Base-by-base conservation (phyloP, 106 monocot genomes). In the Dactylorhiza incarnata region DNA sequence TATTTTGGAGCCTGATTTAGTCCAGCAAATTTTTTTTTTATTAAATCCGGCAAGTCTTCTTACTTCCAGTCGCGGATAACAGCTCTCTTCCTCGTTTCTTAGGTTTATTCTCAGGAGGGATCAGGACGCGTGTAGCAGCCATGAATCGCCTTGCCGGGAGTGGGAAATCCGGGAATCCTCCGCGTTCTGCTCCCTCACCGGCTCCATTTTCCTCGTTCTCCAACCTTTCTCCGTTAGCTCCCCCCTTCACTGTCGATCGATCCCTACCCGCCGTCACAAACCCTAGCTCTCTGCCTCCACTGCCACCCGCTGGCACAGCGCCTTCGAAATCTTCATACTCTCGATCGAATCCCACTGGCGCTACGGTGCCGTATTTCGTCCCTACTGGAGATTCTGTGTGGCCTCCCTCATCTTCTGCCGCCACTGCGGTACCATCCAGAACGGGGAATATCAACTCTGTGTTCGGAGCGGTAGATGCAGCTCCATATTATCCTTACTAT, bases 201-300 rank as follows among this genome's bases (percentile, higher is more conserved):
- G 19, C 23, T 7, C 72, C 49, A 1, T 49, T 22, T 44, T 22
- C 49, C 2, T 72, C 72, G 44, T 72, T 49, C 9, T 72, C 72
- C 3, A 72, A 48, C 23, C 49, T 72, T 49, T 72, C 72, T 7
- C 72, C 72, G 9, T 48, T 72, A n/a, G 72, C 72, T 48, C 72
- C 72, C 6, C 72, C 72, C 23, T 72, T 72, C 72, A 72, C 48
- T 15, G 72, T 72, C 12, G 72, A 72, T 72, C 72, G 72, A 49
- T 44, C 20, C 19, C 48, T 72, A 22, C 22, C 72, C 12, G n/a
- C 72, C 72, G 48, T 23, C 23, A 7, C 47, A 72, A 72, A 13
- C 44, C 49, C 49, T 44, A 22, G 5, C 12, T 23, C 49, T 72
- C 9, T 49, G 1, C 23, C 72, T 22, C 49, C 72, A 17, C 49